Evolutionary conservation across 2,329 filamentous ascomycete species (phyloP), one percentile per base, ranked within the genome.

Genomic region (Coleophoma eucalyptorum): DNA sequence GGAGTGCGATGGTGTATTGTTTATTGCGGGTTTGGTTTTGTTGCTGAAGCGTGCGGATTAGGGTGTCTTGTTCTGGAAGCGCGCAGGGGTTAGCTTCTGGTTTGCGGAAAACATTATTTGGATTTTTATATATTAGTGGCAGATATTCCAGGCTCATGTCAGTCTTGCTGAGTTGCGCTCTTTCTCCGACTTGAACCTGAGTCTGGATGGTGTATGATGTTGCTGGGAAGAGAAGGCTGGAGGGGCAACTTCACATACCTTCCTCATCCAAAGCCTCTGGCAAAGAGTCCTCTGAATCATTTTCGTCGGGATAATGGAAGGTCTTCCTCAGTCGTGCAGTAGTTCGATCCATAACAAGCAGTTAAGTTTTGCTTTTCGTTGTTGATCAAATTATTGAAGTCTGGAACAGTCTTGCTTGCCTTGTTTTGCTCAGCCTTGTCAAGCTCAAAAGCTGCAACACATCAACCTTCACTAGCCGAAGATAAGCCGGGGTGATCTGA

Each of bases 201-300:
- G 42, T 45, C 34, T 35, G 37, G 20, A 38, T 33, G 33, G n/a
- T 42, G 42, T 15, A 21, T 5, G 26, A 20, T 34, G 48, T 18
- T 48, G 26, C 26, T 26, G 26, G 26, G 26, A 26, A 26, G 26
- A 26, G 26, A 26, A 26, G 26, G 26, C 26, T 48, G 16, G 46
- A 38, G 33, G 33, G 38, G 33, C 50, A n/a, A 21, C 33, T 31
- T 32, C 20, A 33, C 33, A 48, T 66, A 86, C 86, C 86, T 77
- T 92, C 79, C 69, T 92, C 88, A 65, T 94, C 90, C 53, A 94
- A 74, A 50, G 83, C 80, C 58, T 84, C 78, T 12, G 80, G 77
- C 31, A 75, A 68, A 20, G 67, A 69, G 65, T 78, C 75, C 34
- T 79, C 74, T 42, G 73, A 71, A 55, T 77, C 73, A 44, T 77